Evolutionary conservation across 2,329 filamentous ascomycete genomes (phyloP), one percentile per base, ranked within the genome.

Genomic region (Pseudocercospora crystallina): DNA sequence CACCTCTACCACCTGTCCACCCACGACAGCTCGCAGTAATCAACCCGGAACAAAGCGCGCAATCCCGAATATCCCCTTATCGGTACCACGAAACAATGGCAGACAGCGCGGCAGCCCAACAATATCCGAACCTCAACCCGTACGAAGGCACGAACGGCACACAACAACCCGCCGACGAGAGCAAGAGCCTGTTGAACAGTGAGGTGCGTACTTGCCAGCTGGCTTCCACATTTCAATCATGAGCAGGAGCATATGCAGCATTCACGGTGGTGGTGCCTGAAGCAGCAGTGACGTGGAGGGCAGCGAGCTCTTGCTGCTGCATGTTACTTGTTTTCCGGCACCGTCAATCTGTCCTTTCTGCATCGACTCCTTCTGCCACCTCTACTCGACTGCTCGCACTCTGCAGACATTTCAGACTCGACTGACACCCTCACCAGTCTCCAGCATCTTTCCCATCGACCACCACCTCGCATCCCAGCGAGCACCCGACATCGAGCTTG

Each of bases 131-230:
- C 51, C 62, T 69, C 46, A 63, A 68, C 60, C 65, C 65, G 15
- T 61, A 58, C 56, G 38, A 20, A 35, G 43, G 33, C 49, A 49
- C 46, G 51, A 58, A 60, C 47, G 42, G 51, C 32, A 29, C 39
- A 44, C 30, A 44, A 17, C 30, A 26, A 11, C 20, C 32, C 39
- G 20, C 47, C 9, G 32, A 59, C 65, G 58, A 64, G 51, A 58
- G 65, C 45, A 69, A 71, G 62, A 65, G 70, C 64, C 64, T 73
- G 51, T 43, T 71, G 42, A 66, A 68, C 61, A 69, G 73, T 76
- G 65, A 75, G 73, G 73, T 75, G 65, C 53, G 73, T 30, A 43
- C 17, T 34, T 50, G 33, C 31, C 34, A 36, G 10, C 46, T 40
- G 38, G 33, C 15, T n/a, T 15, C 33, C 33, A 36, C 12, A 32